Evolutionary conservation across 2,329 filamentous ascomycete genomes (phyloP).

Genomic region (Neonectria hederae): DNA sequence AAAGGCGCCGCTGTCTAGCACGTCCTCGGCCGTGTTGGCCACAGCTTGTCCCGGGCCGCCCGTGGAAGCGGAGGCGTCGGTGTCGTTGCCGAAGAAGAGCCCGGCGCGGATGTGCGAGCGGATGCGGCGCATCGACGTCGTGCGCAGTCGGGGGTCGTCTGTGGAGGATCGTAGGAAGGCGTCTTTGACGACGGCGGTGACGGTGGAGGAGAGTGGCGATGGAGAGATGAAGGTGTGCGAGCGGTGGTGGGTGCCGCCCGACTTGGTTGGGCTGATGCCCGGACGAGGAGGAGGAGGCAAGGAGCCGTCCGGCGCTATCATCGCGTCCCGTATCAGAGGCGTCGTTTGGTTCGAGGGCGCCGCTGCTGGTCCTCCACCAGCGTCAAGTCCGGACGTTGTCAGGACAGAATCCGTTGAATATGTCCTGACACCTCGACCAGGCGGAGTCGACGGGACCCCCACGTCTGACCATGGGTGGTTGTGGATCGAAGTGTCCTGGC

Average conservation of each 20-base stretch:
- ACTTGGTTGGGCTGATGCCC: slow-evolving; percentile 42
- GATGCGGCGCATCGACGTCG: slow-evolving; percentile 57
- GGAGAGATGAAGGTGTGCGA: slow-evolving; percentile 65
- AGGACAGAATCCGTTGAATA: slow-evolving; percentile 50
- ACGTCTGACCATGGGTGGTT: slow-evolving; percentile 56
- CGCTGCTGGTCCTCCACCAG: slow-evolving; percentile 30
- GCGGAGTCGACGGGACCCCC: slow-evolving; percentile 43
- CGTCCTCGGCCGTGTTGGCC: slow-evolving; percentile 41
- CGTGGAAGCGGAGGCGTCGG: slow-evolving; percentile 37
- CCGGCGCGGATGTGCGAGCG: slow-evolving; percentile 63
- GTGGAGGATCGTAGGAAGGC: slow-evolving; percentile 60
- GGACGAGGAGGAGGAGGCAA: slow-evolving; percentile 45
- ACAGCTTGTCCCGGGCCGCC: slow-evolving; percentile 30
- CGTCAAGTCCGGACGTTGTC: slow-evolving; percentile 16
- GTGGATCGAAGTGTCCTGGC: slow-evolving; percentile 52
- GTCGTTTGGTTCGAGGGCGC: slow-evolving; percentile 46
- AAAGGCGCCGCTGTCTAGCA: slow-evolving; percentile 30
- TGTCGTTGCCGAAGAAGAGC: slow-evolving; percentile 61
- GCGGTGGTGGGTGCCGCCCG: slow-evolving; percentile 43
- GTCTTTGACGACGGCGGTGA: slow-evolving; percentile 67
- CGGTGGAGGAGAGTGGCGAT: slow-evolving; percentile 67
- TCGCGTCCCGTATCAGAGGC: slow-evolving; percentile 43
- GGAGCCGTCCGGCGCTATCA: slow-evolving; percentile 38
- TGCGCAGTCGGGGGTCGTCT: slow-evolving; percentile 51
- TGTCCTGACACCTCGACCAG: slow-evolving; percentile 49